A percentile compares a stretch with the other conserved stretches of the same genome.
Conservation (phyloP, 169 alveolate species). For the Plasmodium gonderi region DNA sequence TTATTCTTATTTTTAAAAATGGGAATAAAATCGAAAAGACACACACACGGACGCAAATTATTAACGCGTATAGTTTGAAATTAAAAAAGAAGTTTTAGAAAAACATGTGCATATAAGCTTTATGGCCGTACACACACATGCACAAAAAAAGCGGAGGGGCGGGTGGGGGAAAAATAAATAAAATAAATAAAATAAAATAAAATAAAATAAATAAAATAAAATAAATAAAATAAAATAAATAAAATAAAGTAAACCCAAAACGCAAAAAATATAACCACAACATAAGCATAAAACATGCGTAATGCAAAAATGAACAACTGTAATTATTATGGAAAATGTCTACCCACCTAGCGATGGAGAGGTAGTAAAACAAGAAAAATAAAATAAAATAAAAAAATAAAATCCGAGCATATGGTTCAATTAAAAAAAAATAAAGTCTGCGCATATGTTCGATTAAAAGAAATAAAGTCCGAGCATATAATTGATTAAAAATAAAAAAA, state of each 20-base stretch:
- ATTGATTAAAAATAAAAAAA: background rate
- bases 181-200: background rate
- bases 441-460: too few species aligned
- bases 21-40: too few species aligned
- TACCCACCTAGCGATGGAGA: too few species aligned
- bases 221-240: background rate
- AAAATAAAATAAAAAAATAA: background rate
- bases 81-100: too few species aligned
- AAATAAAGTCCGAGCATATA: background rate
- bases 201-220: background rate
- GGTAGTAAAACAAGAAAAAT: background rate
- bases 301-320: background rate
- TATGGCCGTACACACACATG: background rate
- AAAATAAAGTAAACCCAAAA: background rate
- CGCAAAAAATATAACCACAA: too few species aligned
- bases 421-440: too few species aligned
- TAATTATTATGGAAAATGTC: too few species aligned
- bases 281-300: too few species aligned
- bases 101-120: background rate
- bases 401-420: background rate
- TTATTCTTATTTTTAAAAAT: too few species aligned
- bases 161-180: too few species aligned
- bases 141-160: background rate
- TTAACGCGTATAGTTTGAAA: too few species aligned
- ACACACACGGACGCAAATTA: too few species aligned